Evolutionary conservation across 768 basidiomycete genomes (phyloP).

Genomic region (Fomitopsis serialis): DNA sequence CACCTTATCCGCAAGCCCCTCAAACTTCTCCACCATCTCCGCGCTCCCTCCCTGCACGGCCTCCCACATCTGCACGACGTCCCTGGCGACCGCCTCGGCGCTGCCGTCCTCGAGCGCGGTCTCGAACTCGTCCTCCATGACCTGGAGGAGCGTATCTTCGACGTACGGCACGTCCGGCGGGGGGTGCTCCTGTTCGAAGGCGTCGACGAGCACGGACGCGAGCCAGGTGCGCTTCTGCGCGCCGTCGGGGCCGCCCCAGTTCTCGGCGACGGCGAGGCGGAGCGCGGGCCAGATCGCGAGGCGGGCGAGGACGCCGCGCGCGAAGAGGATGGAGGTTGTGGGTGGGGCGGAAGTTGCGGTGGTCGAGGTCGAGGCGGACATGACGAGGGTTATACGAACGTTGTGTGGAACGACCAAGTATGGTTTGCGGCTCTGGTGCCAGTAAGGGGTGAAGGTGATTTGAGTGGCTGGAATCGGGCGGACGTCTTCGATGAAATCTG

Average conservation of each 20-base stretch:
- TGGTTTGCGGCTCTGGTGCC: too few species aligned
- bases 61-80: conserved; percentile 68
- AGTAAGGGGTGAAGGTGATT: too few species aligned
- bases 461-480: too few species aligned
- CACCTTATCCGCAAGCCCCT: conserved; percentile 53
- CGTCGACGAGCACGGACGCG: conserved; percentile 73
- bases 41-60: conserved; percentile 40
- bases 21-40: conserved; percentile 52
- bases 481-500: not conserved
- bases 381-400: too few species aligned
- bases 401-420: too few species aligned
- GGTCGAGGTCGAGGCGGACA: conserved; percentile 5
- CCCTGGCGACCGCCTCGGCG: conserved; percentile 63
- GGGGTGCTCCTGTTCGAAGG: conserved; percentile 52
- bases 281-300: conserved; percentile 83
- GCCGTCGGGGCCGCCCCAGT: conserved; percentile 80
- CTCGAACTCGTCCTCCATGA: conserved; percentile 87
- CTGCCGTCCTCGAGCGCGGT: conserved; percentile 81
- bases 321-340: conserved; percentile 62
- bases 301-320: conserved; percentile 80
- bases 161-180: conserved; percentile 68
- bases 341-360: conserved; percentile 28
- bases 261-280: conserved; percentile 77
- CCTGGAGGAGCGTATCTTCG: conserved; percentile 75
- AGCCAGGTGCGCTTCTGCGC: conserved; percentile 79